phyloP scores from a whole-genome alignment of 73 alveolate genomes.

The Blepharisma japonicum region DNA sequence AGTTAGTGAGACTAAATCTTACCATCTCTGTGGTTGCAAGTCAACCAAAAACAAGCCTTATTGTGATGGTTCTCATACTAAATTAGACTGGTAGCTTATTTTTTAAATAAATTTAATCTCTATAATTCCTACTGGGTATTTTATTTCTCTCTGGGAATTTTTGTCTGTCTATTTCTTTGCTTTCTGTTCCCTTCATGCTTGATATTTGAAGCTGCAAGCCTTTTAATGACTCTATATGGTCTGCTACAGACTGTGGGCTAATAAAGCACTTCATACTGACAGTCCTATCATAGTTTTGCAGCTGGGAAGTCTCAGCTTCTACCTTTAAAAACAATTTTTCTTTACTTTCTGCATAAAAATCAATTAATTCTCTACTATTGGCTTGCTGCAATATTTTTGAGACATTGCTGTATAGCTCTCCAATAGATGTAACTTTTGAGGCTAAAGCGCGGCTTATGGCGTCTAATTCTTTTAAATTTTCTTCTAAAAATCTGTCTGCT shows the following conservation, averaged over 20 bases:
- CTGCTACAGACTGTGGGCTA: conserved; percentile 33
- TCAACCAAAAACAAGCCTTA: not conserved
- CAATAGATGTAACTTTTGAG: conserved; percentile 48
- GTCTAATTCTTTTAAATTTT: conserved; percentile 56
- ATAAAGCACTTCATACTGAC: conserved; percentile 41
- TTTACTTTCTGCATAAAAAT: conserved; percentile 60
- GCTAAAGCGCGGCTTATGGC: conserved; percentile 46
- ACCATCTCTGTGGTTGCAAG: conserved; percentile 24
- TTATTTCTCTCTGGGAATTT: no score
- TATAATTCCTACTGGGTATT: no score
- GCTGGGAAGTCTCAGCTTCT: conserved; percentile 33
- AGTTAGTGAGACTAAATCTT: not conserved
- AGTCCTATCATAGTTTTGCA: conserved; percentile 28
- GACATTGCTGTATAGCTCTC: conserved; percentile 43
- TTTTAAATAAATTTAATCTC: no score
- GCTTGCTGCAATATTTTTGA: conserved; percentile 39
- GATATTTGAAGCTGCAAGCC: conserved; percentile 41
- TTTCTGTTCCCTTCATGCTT: conserved; percentile 32
- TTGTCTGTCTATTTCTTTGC: not conserved
- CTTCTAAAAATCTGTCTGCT: conserved; percentile 54
- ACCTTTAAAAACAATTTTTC: conserved; percentile 45
- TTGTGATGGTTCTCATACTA: not conserved
- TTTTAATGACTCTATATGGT: conserved; percentile 49
- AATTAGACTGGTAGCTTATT: not conserved
- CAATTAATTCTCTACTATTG: conserved; percentile 59